phyloP scores from a whole-genome alignment of 306 rosid species.

The Arachis stenosperma region DNA sequence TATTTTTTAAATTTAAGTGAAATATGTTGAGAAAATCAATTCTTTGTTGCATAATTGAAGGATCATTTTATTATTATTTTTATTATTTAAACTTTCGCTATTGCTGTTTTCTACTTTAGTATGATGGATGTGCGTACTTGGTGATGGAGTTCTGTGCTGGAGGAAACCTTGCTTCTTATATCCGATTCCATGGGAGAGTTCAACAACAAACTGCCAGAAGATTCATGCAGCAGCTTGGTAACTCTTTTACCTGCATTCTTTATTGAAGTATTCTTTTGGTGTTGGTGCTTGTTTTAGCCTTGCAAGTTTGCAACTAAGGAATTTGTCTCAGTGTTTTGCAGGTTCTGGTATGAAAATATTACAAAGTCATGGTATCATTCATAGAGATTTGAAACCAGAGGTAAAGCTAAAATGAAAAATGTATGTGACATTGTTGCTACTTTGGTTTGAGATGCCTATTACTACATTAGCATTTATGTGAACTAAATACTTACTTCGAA shows the following conservation, averaged over 20 bases:
- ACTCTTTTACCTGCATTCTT: constrained; percentile 20
- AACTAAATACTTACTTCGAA: neutral
- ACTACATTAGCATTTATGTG: constrained; percentile 7
- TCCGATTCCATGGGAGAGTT: constrained; percentile 57
- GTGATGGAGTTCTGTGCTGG: constrained; percentile 67
- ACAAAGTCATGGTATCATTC: constrained; percentile 54
- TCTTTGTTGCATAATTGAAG: neutral
- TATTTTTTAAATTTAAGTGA: neutral
- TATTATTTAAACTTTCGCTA: too few relatives aligned
- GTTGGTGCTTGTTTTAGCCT: neutral
- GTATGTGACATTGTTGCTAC: neutral
- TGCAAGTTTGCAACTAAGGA: neutral
- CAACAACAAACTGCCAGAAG: constrained; percentile 52
- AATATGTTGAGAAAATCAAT: neutral
- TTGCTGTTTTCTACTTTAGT: constrained; percentile 35
- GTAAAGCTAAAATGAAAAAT: constrained; percentile 27
- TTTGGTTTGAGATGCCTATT: constrained; percentile 3
- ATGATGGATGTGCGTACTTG: constrained; percentile 50
- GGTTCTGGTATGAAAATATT: constrained; percentile 55
- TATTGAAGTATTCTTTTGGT: constrained; percentile 1
- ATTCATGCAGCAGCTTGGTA: constrained; percentile 74
- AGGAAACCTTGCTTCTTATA: constrained; percentile 63
- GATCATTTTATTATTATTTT: neutral
- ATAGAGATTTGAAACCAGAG: constrained; percentile 73
- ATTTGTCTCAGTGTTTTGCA: constrained; percentile 24